Percentiles rank a stretch among this genome's conserved stretches.
Evolutionary conservation across 2,329 filamentous ascomycete genomes (phyloP).

Genomic region (Aspergillus pseudoterreus): DNA sequence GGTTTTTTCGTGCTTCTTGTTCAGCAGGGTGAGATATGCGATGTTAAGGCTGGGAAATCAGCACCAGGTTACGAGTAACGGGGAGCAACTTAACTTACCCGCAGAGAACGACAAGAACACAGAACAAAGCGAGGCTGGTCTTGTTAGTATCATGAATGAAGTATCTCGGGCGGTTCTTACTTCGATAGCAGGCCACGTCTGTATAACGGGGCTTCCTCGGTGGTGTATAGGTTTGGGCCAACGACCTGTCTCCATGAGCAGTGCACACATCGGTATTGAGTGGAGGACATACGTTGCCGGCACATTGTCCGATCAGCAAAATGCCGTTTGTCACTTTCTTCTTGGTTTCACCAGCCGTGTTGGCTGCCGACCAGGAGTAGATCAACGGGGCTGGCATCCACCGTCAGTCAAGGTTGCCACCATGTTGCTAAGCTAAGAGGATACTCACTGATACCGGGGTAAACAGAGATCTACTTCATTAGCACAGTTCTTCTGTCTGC

Average conservation of each 20-base stretch:
- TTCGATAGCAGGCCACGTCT: constrained; percentile 57
- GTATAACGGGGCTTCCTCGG: constrained; percentile 58
- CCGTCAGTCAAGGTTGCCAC: too few species aligned
- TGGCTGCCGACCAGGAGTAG: constrained; percentile 66
- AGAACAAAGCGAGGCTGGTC: constrained; percentile 54
- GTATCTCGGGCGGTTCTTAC: constrained; percentile 17
- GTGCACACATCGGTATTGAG: neutral
- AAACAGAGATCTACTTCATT: constrained; percentile 49
- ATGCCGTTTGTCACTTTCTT: constrained; percentile 63
- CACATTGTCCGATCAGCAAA: constrained; percentile 62
- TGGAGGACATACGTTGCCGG: constrained; percentile 50
- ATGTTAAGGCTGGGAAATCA: constrained; percentile 30
- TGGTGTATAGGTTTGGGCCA: constrained; percentile 62
- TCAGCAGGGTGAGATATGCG: constrained; percentile 51
- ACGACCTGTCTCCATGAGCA: constrained; percentile 44
- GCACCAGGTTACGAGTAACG: neutral
- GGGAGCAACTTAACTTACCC: constrained; percentile 26
- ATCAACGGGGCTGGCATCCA: constrained; percentile 54
- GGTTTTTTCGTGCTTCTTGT: constrained; percentile 52
- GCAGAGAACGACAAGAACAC: constrained; percentile 55
- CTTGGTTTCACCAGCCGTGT: constrained; percentile 65
- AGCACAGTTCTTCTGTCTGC: neutral
- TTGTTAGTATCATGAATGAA: neutral
- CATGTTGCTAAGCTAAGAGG: too few species aligned
- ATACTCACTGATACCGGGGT: constrained; percentile 52